Evolutionary conservation across 257 asterid genomes (phyloP).

Genomic region (Parsonsia alboflavescens): DNA sequence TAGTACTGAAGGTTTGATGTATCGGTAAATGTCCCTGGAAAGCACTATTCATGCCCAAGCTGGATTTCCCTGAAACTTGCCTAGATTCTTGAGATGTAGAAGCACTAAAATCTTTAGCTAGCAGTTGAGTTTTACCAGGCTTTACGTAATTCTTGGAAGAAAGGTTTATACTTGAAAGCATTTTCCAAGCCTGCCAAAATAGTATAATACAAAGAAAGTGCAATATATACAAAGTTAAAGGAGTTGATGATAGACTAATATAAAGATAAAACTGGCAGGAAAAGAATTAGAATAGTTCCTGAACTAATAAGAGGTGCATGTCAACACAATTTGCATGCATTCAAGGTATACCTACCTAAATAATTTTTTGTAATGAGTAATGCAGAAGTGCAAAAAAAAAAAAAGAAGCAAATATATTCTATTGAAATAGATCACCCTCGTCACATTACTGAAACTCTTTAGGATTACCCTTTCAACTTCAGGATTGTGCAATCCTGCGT

Average conservation of each 20-base stretch:
- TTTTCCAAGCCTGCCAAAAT: constrained; percentile 78
- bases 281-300: not conserved
- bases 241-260: not conserved
- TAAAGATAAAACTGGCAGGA: not conserved
- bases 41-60: constrained; percentile 30
- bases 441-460: not conserved
- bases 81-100: constrained; percentile 38
- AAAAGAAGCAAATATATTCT: not conserved
- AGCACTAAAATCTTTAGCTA: constrained; percentile 33
- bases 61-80: constrained; percentile 31
- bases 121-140: constrained; percentile 74
- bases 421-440: not conserved
- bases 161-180: constrained; percentile 57
- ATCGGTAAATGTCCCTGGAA: constrained; percentile 27
- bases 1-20: constrained; percentile 27
- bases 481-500: constrained; percentile 33
- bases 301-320: not conserved
- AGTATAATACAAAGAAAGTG: constrained; percentile 16
- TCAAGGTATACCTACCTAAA: constrained; percentile 1
- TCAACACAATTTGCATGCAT: not conserved
- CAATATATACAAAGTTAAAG: not conserved
- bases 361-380: not conserved
- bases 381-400: not conserved
- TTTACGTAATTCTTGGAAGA: constrained; percentile 58
- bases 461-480: constrained; percentile 69